phyloP scores from a whole-genome alignment of 192 early-diverging fungal species.

The Martensiomyces pterosporus region DNA sequence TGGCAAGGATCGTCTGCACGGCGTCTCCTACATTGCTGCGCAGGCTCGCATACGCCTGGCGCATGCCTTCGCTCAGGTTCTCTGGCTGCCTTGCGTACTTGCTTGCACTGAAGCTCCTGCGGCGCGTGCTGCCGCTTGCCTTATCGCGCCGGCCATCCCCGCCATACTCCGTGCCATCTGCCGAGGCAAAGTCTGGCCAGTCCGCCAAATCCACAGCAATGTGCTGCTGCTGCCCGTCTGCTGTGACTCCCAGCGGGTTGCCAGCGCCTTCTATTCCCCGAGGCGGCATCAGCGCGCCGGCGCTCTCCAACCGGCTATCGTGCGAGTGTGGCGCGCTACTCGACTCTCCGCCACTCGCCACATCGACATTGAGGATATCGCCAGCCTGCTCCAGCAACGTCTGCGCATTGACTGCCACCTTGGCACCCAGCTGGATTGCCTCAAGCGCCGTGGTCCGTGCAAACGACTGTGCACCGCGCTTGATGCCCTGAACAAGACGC shows the following conservation, averaged over 20 bases:
- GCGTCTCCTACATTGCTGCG: conserved; percentile 77
- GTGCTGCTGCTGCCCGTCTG: conserved; percentile 5
- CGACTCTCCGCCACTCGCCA: conserved; percentile 21
- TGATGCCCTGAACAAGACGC: conserved; percentile 78
- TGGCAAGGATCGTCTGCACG: conserved; percentile 83
- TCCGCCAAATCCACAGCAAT: conserved; percentile 38
- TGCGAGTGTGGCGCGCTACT: conserved; percentile 34
- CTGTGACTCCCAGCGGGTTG: no score
- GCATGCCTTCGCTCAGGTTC: conserved; percentile 80
- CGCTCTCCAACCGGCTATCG: conserved; percentile 19
- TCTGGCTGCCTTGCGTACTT: conserved; percentile 84
- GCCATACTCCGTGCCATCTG: conserved; percentile 13
- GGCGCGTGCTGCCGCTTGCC: conserved; percentile 12
- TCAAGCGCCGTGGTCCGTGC: conserved; percentile 86
- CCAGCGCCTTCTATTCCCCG: neutral
- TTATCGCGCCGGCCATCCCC: conserved; percentile 4
- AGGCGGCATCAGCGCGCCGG: conserved; percentile 9
- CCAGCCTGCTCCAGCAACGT: conserved; percentile 86
- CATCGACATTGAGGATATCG: conserved; percentile 61
- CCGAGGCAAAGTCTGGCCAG: conserved; percentile 46
- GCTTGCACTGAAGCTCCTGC: conserved; percentile 53
- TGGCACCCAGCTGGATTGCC: conserved; percentile 82
- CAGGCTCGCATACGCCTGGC: conserved; percentile 75
- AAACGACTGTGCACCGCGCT: conserved; percentile 86
- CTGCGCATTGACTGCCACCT: conserved; percentile 85